Conservation (phyloP, 768 basidiomycete genomes). For the Calvatia gigantea region DNA sequence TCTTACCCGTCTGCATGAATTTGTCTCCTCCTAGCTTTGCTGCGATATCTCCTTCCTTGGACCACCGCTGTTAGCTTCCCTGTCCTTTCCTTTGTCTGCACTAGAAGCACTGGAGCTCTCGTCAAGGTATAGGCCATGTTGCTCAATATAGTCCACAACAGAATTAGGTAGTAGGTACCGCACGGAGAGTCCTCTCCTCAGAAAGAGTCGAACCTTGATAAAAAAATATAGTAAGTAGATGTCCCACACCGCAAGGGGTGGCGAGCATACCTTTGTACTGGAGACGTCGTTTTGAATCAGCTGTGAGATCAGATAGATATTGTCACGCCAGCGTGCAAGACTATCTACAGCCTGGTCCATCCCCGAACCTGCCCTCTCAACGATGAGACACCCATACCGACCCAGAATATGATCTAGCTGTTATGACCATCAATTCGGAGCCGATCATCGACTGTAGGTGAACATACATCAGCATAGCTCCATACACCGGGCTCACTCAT, state of each 20-base stretch:
- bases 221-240: neutral
- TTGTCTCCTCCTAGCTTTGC: constrained; percentile 10
- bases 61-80: constrained; percentile 24
- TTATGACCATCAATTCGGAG: constrained; percentile 2
- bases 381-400: constrained; percentile 89
- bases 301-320: constrained; percentile 90
- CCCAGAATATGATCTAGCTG: constrained; percentile 97
- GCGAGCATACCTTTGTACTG: constrained; percentile 71
- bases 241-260: neutral
- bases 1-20: constrained; percentile 9
- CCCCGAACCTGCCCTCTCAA: constrained; percentile 92
- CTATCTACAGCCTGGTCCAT: constrained; percentile 80
- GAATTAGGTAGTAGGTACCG: constrained; percentile 88
- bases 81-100: constrained; percentile 33
- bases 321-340: constrained; percentile 73
- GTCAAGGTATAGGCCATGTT: constrained; percentile 73
- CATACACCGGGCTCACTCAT: constrained; percentile 99
- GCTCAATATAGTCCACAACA: constrained; percentile 93
- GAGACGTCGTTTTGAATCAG: constrained; percentile 97
- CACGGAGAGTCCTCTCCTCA: constrained; percentile 76
- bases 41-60: constrained; percentile 27
- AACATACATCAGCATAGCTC: constrained; percentile 87
- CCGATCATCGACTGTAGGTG: constrained; percentile 10
- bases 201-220: constrained; percentile 61
- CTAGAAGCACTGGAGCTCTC: constrained; percentile 33